Base-by-base conservation (phyloP, 805 yeast genomes). In the Candida koratica region DNA sequence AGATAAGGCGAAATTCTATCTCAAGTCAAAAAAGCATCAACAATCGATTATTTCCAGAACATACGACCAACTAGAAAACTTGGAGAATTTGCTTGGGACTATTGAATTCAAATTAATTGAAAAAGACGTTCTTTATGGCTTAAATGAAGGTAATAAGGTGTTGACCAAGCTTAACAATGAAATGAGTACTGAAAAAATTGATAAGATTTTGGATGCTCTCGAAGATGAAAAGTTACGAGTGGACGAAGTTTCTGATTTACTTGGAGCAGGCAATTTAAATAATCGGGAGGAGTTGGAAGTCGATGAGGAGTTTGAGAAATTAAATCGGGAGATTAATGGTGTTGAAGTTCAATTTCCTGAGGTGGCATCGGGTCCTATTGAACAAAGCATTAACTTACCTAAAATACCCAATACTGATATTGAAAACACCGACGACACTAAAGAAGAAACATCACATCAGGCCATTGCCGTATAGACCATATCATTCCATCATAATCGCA, bases 101-200 rank as follows among this genome's bases (percentile, higher is more conserved):
- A 83, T 93, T 24, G 97, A 93, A 58, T 88, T 87, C 62, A 90
- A 95, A 51, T 61, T 86, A 39, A 79, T 93, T 20, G 97, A 93
- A 54, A 77, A 79, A 44, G 95, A 88, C 49, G 88, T 93, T 27
- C 47, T 89, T 3, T 73, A 73, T 40, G 96, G 97, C 0, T 64
- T 93, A 19, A 71, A 79, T 47, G 80, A 82, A 45, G 97, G 98
- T 16, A 88, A 84, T 52, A 61, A 70, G 34, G 85, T 86, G 9
- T 71, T 93, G 47, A 80, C 74, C 45, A 78, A 76, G 47, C 67
- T 93, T 41, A 93, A 93, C 56, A 62, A 65, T 32, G 96, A 90
- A 49, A 75, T 89, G 75, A 78, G 76, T 23, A 53, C 84, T 12
- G 89, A 84, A 20, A 75, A 76, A 47, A 82, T 88, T n/a, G 96